These are phyloP conservation scores for Gastrolobium villosum DNA, from an alignment of 306 rosid genomes.

Conservation along the genomic window DNA sequence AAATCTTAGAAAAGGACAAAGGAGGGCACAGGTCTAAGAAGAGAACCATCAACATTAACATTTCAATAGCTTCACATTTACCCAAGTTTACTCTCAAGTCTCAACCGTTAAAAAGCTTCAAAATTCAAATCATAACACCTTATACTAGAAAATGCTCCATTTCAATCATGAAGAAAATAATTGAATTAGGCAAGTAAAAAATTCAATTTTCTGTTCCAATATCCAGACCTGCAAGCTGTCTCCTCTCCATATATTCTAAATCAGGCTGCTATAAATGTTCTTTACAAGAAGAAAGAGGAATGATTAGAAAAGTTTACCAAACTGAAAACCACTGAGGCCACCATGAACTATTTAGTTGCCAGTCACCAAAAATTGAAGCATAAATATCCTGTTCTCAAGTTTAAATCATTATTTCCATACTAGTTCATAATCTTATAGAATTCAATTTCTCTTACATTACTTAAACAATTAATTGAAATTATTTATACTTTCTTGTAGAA, in stretches of 20 bases:
- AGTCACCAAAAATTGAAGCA: slow-evolving; percentile 29
- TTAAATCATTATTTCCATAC: too few species aligned
- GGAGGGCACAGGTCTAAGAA: background rate
- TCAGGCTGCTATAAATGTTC: slow-evolving; percentile 39
- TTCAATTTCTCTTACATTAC: too few species aligned
- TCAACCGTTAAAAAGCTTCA: slow-evolving; percentile 27
- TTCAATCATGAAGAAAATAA: slow-evolving; percentile 36
- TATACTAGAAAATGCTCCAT: slow-evolving; percentile 10
- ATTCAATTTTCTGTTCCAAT: slow-evolving; percentile 1
- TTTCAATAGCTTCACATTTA: slow-evolving; percentile 22
- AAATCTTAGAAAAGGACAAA: background rate
- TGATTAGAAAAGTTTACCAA: slow-evolving; percentile 34
- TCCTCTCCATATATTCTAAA: slow-evolving; percentile 28
- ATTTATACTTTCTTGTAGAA: too few species aligned
- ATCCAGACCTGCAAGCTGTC: slow-evolving; percentile 30
- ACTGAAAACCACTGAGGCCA: background rate
- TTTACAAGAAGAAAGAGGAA: slow-evolving; percentile 32
- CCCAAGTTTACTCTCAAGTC: slow-evolving; percentile 19
- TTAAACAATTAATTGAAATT: too few species aligned
- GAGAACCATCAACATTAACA: slow-evolving; percentile 16
- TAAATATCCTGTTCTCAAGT: slow-evolving; percentile 12
- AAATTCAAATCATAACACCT: background rate
- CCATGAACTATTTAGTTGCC: background rate
- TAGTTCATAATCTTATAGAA: too few species aligned
- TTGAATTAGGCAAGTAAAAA: background rate